phyloP scores from a whole-genome alignment of 164 flowering plant genomes.

The Akebia trifoliata region DNA sequence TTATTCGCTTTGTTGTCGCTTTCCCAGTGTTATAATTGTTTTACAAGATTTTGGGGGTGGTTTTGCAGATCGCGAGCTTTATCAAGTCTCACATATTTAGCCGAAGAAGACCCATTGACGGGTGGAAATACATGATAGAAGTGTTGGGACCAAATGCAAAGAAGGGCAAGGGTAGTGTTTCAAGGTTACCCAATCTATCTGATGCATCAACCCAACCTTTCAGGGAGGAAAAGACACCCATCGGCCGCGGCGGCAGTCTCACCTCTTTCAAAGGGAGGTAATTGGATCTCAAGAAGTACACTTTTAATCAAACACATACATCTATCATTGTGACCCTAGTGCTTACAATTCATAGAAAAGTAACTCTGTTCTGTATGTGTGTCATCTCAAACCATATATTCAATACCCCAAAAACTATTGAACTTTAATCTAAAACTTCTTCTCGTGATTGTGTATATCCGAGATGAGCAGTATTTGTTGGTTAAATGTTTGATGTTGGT shows the following conservation, averaged over 20 bases:
- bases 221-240: constrained; percentile 50
- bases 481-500: no score
- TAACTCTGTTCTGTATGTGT: no score
- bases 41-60: no score
- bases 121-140: constrained; percentile 99
- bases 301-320: background rate
- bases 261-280: constrained; percentile 34
- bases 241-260: constrained; percentile 14
- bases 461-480: no score
- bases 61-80: constrained; percentile 85
- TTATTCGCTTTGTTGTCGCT: no score
- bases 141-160: constrained; percentile 89
- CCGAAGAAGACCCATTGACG: constrained; percentile 91
- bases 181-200: constrained; percentile 69
- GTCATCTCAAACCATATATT: no score
- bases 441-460: no score
- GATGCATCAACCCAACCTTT: constrained; percentile 84
- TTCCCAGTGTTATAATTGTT: no score
- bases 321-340: no score
- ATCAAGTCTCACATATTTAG: constrained; percentile 96
- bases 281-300: background rate
- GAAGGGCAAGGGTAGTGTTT: constrained; percentile 83
- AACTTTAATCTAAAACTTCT: no score
- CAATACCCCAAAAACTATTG: no score
- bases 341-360: no score